A percentile compares a stretch with the other conserved stretches of the same genome.
phyloP scores from a whole-genome alignment of 305 asterid species.

The Solanum chacoense region DNA sequence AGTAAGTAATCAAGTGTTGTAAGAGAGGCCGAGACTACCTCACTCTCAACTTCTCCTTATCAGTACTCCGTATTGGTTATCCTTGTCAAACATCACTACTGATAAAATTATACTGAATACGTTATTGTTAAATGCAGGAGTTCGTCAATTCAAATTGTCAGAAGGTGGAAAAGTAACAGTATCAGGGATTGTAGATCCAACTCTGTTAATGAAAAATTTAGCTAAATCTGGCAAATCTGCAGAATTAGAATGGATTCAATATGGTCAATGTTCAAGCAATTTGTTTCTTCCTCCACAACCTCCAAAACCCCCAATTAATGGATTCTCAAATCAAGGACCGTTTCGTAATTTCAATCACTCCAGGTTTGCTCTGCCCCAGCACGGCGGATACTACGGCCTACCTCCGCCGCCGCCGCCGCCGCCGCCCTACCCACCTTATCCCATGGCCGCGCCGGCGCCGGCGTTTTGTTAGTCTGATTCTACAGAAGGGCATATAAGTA shows the following conservation, averaged over 20 bases:
- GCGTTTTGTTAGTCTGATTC: not conserved
- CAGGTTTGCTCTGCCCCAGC: not conserved
- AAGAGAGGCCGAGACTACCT: not conserved
- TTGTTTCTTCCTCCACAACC: not conserved
- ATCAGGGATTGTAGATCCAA: slow-evolving; percentile 1
- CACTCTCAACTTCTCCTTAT: not conserved
- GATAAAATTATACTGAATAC: not conserved
- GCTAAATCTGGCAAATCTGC: not conserved
- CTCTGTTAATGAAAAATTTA: not conserved
- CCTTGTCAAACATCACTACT: accelerated
- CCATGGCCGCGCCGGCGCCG: not conserved
- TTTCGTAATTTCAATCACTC: not conserved
- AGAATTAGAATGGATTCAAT: slow-evolving; percentile 1
- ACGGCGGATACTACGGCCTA: not conserved
- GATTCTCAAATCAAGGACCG: not conserved
- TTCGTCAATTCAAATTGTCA: not conserved
- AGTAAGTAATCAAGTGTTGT: not conserved
- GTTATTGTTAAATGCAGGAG: not conserved
- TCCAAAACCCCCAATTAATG: not conserved
- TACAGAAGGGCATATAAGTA: not conserved
- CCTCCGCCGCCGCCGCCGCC: not conserved
- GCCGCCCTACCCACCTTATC: not conserved
- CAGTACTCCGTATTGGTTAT: not conserved
- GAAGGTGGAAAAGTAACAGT: not conserved
- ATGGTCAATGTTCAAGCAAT: slow-evolving; percentile 2